Evolutionary conservation across 208 protist species (phyloP).

Genomic region (Polymyxa betae): DNA sequence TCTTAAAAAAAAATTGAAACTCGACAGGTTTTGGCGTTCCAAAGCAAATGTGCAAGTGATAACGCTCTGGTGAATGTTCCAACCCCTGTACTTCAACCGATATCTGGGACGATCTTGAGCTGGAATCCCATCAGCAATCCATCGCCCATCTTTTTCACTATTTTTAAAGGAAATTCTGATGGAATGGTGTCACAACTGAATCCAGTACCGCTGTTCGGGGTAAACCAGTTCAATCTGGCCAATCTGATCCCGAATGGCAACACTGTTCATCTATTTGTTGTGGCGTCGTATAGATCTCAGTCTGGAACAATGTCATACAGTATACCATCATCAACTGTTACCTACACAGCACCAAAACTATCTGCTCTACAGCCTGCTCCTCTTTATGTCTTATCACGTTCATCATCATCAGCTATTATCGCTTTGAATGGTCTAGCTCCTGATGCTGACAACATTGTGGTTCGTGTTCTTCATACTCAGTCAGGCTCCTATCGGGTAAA

Average conservation of each 20-base stretch:
- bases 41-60: not conserved
- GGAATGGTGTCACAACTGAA: not conserved
- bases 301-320: not conserved
- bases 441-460: not conserved
- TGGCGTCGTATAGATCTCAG: not conserved
- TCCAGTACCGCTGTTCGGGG: not conserved
- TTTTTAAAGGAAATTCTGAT: not conserved
- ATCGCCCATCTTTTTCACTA: not conserved
- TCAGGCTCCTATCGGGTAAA: not conserved
- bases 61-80: not conserved
- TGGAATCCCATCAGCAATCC: not conserved
- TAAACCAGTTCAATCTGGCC: not conserved
- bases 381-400: not conserved
- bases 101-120: not conserved
- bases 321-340: not conserved
- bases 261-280: not conserved
- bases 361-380: not conserved
- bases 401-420: not conserved
- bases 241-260: not conserved
- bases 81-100: not conserved
- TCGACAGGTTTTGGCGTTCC: conserved; percentile 37
- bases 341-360: not conserved
- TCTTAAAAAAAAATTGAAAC: not conserved
- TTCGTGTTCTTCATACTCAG: not conserved
- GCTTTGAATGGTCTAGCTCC: not conserved